phyloP scores from a whole-genome alignment of 495 filamentous ascomycete species.

The Penicillium odoratum region DNA sequence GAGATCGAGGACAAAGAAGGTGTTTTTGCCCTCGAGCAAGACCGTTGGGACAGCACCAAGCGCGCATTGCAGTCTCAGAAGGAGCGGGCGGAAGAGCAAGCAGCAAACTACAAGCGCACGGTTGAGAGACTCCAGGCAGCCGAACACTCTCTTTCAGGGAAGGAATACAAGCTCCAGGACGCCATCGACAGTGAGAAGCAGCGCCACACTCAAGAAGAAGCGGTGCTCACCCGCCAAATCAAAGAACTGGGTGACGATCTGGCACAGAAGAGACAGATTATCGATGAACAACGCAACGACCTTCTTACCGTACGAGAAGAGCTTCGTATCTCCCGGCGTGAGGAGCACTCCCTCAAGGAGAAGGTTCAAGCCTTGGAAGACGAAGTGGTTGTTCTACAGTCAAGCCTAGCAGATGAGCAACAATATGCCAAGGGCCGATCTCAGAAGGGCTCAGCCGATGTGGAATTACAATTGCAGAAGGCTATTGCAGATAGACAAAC shows the following conservation, averaged over 20 bases:
- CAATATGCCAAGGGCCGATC: slow-evolving; percentile 61
- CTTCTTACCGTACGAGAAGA: slow-evolving; percentile 65
- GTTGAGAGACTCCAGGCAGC: slow-evolving; percentile 69
- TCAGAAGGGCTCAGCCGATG: slow-evolving; percentile 43
- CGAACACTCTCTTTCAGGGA: slow-evolving; percentile 64
- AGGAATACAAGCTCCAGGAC: slow-evolving; percentile 65
- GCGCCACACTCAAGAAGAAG: slow-evolving; percentile 56
- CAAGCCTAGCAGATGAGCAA: slow-evolving; percentile 71
- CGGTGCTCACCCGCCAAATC: slow-evolving; percentile 55
- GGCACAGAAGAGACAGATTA: slow-evolving; percentile 49
- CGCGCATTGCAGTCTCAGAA: slow-evolving; percentile 64
- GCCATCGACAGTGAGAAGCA: slow-evolving; percentile 60
- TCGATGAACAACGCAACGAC: slow-evolving; percentile 58
- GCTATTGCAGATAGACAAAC: slow-evolving; percentile 57
- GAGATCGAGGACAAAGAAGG: slow-evolving; percentile 75
- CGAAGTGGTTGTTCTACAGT: slow-evolving; percentile 75
- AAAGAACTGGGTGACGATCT: slow-evolving; percentile 59
- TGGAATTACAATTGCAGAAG: slow-evolving; percentile 49
- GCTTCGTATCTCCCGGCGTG: slow-evolving; percentile 63
- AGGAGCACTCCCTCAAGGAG: slow-evolving; percentile 61
- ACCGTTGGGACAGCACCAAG: slow-evolving; percentile 68
- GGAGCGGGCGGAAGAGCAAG: slow-evolving; percentile 66
- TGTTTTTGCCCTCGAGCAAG: slow-evolving; percentile 65
- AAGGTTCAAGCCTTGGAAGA: slow-evolving; percentile 76
- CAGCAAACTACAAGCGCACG: slow-evolving; percentile 66